These are phyloP conservation scores for Saksenaea vasiformis DNA, from an alignment of 371 early-diverging fungal species.

Conservation along the genomic window DNA sequence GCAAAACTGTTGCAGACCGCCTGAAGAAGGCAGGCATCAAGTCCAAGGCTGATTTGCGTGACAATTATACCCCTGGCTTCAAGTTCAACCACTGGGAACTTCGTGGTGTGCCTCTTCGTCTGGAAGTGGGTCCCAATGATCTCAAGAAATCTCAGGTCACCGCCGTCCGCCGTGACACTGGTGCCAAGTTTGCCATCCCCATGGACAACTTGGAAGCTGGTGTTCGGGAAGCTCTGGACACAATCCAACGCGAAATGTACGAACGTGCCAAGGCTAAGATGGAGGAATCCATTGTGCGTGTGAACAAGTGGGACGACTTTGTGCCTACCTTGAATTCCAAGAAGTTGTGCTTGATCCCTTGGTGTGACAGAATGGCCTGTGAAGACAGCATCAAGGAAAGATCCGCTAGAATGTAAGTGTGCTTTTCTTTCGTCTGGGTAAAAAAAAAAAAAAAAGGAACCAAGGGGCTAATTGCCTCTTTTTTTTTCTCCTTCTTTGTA, in stretches of 20 bases:
- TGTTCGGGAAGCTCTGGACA: slow-evolving; percentile 70
- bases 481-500: background rate
- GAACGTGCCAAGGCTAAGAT: slow-evolving; percentile 81
- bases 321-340: slow-evolving; percentile 88
- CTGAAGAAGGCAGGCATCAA: slow-evolving; percentile 86
- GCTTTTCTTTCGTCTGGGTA: background rate
- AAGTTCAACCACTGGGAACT: slow-evolving; percentile 99
- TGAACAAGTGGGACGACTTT: slow-evolving; percentile 92
- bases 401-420: slow-evolving; percentile 75
- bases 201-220: slow-evolving; percentile 64
- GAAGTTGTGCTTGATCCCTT: slow-evolving; percentile 91
- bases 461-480: background rate
- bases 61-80: slow-evolving; percentile 96
- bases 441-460: background rate
- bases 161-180: slow-evolving; percentile 89
- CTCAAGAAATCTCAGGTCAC: slow-evolving; percentile 81
- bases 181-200: slow-evolving; percentile 68
- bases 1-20: slow-evolving; percentile 67
- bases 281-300: slow-evolving; percentile 76
- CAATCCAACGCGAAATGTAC: slow-evolving; percentile 95
- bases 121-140: slow-evolving; percentile 99
- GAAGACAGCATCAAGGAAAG: slow-evolving; percentile 97
- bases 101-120: slow-evolving; percentile 96
- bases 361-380: slow-evolving; percentile 95
- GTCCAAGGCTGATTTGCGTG: slow-evolving; percentile 89